Evolutionary conservation across 2,329 filamentous ascomycete species (phyloP).

Genomic region (Metarhizium sp.): DNA sequence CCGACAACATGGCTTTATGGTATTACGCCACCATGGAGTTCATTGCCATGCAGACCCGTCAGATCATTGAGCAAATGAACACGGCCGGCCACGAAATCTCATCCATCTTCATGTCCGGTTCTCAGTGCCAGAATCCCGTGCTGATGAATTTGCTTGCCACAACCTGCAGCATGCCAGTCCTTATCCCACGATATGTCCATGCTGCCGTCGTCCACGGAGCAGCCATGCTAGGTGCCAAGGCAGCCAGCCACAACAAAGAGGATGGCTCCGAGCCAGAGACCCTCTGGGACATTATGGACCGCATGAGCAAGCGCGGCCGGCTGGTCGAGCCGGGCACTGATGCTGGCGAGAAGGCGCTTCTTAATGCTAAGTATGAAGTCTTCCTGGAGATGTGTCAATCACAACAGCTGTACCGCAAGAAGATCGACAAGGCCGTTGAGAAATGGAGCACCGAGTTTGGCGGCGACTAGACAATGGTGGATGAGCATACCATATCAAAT

Average conservation of each 20-base stretch:
- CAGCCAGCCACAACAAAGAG: slow-evolving; percentile 70
- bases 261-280: slow-evolving; percentile 64
- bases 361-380: slow-evolving; percentile 88
- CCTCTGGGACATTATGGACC: slow-evolving; percentile 94
- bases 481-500: no score
- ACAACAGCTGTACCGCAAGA: slow-evolving; percentile 72
- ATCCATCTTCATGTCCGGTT: slow-evolving; percentile 98
- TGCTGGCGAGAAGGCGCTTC: slow-evolving; percentile 63
- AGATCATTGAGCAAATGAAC: slow-evolving; percentile 96
- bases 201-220: slow-evolving; percentile 96
- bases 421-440: slow-evolving; percentile 56
- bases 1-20: slow-evolving; percentile 79
- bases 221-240: slow-evolving; percentile 95
- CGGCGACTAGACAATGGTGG: slow-evolving; percentile 9
- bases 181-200: slow-evolving; percentile 89
- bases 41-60: slow-evolving; percentile 90
- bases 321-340: slow-evolving; percentile 69
- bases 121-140: slow-evolving; percentile 91
- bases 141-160: slow-evolving; percentile 89
- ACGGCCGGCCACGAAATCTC: slow-evolving; percentile 74
- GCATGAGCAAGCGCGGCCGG: slow-evolving; percentile 89
- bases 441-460: slow-evolving; percentile 25
- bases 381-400: slow-evolving; percentile 86
- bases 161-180: slow-evolving; percentile 81
- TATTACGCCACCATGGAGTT: slow-evolving; percentile 98